These are phyloP conservation scores for Fremontodendron californicum DNA, from an alignment of 345 rosid species.

Conservation along the genomic window DNA sequence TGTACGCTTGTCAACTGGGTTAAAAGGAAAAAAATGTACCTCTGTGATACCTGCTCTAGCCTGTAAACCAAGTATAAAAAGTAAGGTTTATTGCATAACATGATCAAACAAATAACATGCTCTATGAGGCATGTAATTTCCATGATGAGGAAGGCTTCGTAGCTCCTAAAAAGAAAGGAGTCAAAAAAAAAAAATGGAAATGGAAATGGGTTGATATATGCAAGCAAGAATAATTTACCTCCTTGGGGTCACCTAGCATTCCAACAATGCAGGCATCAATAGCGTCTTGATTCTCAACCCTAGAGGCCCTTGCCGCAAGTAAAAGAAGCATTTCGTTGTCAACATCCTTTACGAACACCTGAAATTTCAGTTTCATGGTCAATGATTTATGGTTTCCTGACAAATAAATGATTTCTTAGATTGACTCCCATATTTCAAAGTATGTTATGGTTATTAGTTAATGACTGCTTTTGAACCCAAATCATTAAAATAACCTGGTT, in stretches of 20 bases:
- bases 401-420: background rate
- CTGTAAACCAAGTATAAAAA: background rate
- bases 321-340: conserved; percentile 5
- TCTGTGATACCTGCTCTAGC: background rate
- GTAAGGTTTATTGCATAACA: background rate
- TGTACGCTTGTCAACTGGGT: conserved; percentile 23
- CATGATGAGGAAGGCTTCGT: background rate
- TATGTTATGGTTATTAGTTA: background rate
- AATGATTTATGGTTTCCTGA: background rate
- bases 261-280: conserved; percentile 9
- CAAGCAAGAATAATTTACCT: background rate
- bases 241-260: conserved; percentile 6
- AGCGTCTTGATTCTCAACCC: conserved; percentile 18
- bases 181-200: background rate
- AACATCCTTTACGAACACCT: background rate
- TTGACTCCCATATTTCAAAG: background rate
- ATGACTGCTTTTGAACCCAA: too few relatives aligned
- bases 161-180: background rate
- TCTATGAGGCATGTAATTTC: background rate
- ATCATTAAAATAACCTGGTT: too few relatives aligned
- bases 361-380: conserved; percentile 1
- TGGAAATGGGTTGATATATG: background rate
- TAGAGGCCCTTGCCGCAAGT: background rate
- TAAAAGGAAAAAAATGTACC: conserved; percentile 3
- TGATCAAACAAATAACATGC: background rate